Evolutionary conservation across 805 yeast species (phyloP), one percentile per base, ranked within the genome.

Genomic region (Candida xiaguanensis): DNA sequence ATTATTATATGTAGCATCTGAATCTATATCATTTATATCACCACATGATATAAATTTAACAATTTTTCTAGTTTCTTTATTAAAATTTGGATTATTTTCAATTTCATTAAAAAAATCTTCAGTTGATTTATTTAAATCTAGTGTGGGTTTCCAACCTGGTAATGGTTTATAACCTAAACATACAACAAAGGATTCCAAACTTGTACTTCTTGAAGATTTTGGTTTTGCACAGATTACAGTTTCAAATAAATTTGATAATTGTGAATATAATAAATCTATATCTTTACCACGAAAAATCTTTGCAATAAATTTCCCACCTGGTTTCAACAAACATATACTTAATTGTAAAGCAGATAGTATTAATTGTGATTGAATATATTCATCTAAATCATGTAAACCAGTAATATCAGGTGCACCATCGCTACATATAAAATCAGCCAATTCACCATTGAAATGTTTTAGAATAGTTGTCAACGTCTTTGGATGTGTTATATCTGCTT

Each of bases 381-480:
- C 99, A 59, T 93, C 99, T 43, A 93, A 68, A 61, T 93, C 99
- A 58, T 93, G 99, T 37, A 93, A 63, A 1, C 99, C 99, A 0
- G 99, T 93, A 16, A 93, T 99, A 63, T 93, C 99, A 2, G 99
- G 99, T 0, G 99, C 99, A 41, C 99, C 99, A 59, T 93, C 98
- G 52, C 95, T 83, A 53, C 96, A 88, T 1, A 93, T 96, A 57
- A 91, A 84, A 60, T 93, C 99, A 0, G 98, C 98, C 40, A 85
- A 81, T 49, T 86, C 86, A 28, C 96, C 96, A 16, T 86, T 95
- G 66, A 93, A 93, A 29, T 84, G 74, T 24, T 81, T 83, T 49
- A 86, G 62, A 32, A 93, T 93, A 52, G 71, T 75, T 26, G 74
- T 74, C 38, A 93, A 70, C 0, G 99, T 93, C 54, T 80, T 78